These are phyloP conservation scores for Cyclotella kingstonii DNA, from an alignment of 108 stramenopile species.

Conservation along the genomic window DNA sequence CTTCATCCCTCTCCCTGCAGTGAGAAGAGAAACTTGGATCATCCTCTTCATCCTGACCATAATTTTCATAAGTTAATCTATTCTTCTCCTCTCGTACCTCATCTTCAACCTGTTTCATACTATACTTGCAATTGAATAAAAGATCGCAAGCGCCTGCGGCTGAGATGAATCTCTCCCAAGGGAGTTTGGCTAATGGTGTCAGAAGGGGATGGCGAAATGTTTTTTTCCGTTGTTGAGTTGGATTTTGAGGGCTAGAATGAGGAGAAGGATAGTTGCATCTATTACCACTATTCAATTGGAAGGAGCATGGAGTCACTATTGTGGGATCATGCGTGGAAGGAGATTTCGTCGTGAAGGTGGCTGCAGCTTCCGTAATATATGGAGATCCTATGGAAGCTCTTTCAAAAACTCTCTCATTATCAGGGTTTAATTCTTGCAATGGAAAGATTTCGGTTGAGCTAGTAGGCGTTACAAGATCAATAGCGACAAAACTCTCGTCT, in stretches of 20 bases:
- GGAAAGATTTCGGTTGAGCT: background rate
- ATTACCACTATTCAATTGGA: background rate
- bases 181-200: constrained; percentile 31
- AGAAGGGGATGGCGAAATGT: constrained; percentile 35
- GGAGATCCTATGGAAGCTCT: background rate
- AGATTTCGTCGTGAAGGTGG: background rate
- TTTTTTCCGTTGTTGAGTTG: constrained; percentile 1
- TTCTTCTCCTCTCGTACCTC: constrained; percentile 40
- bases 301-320: background rate
- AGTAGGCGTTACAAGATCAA: constrained; percentile 12
- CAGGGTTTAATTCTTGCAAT: background rate
- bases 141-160: constrained; percentile 35
- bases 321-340: background rate
- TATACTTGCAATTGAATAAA: constrained; percentile 48
- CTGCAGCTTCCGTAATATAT: constrained; percentile 2
- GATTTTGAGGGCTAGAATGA: background rate
- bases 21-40: no score
- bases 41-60: background rate
- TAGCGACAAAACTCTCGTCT: constrained; percentile 19
- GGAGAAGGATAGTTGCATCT: background rate
- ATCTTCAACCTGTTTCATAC: constrained; percentile 48
- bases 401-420: background rate
- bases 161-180: constrained; percentile 33
- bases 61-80: constrained; percentile 1
- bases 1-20: no score